Evolutionary conservation across 2,329 filamentous ascomycete species (phyloP).

Genomic region (Epichloe hybrida): DNA sequence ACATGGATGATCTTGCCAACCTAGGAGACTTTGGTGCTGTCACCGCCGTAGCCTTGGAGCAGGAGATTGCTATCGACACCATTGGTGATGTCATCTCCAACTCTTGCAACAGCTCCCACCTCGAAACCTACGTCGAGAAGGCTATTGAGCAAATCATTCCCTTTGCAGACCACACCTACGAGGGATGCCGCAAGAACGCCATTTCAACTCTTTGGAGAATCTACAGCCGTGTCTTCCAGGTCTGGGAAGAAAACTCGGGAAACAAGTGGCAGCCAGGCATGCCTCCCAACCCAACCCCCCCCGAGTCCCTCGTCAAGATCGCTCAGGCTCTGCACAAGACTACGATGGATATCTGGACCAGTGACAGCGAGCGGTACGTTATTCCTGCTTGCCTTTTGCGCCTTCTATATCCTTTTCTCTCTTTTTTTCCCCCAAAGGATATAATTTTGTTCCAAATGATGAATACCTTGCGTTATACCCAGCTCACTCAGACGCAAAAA

Average conservation of each 20-base stretch:
- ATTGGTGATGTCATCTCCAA: constrained; percentile 85
- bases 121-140: constrained; percentile 74
- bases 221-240: constrained; percentile 79
- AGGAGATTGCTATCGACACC: constrained; percentile 93
- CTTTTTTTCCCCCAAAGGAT: not conserved
- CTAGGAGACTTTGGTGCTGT: constrained; percentile 77
- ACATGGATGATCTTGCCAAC: constrained; percentile 66
- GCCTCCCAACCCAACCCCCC: constrained; percentile 68
- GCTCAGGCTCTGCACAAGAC: constrained; percentile 74
- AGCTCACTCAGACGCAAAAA: constrained; percentile 96
- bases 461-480: constrained; percentile 87
- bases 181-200: constrained; percentile 85
- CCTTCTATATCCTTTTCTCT: not conserved
- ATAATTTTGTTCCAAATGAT: constrained; percentile 47
- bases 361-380: constrained; percentile 88
- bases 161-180: constrained; percentile 78
- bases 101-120: constrained; percentile 60
- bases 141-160: constrained; percentile 70
- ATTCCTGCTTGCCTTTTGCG: not conserved
- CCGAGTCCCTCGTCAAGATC: constrained; percentile 67
- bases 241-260: constrained; percentile 61
- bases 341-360: constrained; percentile 73
- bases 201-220: constrained; percentile 86
- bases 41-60: constrained; percentile 83
- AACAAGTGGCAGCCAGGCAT: constrained; percentile 84